Evolutionary conservation across 768 basidiomycete species (phyloP), one percentile per base, ranked within the genome.

Genomic region (Termitomyces sp.): DNA sequence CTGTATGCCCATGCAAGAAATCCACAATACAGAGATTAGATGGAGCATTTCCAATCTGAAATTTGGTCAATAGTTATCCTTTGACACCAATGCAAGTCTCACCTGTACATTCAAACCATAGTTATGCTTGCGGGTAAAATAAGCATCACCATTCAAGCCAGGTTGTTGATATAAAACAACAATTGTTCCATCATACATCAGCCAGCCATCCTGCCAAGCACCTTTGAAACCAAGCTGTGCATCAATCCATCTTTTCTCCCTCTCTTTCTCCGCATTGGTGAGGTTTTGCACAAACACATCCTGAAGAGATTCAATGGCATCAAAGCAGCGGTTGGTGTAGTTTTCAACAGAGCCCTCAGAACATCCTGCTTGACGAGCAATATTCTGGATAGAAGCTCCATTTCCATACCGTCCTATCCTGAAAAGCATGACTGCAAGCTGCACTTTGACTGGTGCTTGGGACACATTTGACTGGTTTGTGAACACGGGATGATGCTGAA

Each of bases 351-450:
- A 45, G 15, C 44, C 44, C 12, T 45, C 15, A 8, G 44, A 45
- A 16, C 44, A 45, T 16, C 15, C 44, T 20, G 20, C 20, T 45
- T 45, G 44, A 12, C 44, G 15, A 45, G 64, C 61, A 40, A 67
- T 36, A 36, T 67, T 58, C 24, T 63, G 55, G 39, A 67, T 22
- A 46, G 54, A 53, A 8, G 66, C 63, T n/a, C 46, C 48, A 63
- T 67, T 67, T 1, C 65, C 51, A 61, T 58, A 63, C 22, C 59
- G 20, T 11, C 65, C 65, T 55, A 66, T 66, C 28, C 58, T 18
- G 49, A 52, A 67, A 4, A 67, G 61, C 9, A 61, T 67, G 36
- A 67, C 63, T 24, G 63, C 61, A 11, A 67, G 58, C 58, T 67
- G 63, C 6, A 33, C 42, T 32, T 65, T 64, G 9, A 67, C 64